A percentile compares a stretch with the other conserved stretches of the same genome.
Evolutionary conservation across 352 stramenopile species (phyloP).

Genomic region (Thalassiosira sp.): DNA sequence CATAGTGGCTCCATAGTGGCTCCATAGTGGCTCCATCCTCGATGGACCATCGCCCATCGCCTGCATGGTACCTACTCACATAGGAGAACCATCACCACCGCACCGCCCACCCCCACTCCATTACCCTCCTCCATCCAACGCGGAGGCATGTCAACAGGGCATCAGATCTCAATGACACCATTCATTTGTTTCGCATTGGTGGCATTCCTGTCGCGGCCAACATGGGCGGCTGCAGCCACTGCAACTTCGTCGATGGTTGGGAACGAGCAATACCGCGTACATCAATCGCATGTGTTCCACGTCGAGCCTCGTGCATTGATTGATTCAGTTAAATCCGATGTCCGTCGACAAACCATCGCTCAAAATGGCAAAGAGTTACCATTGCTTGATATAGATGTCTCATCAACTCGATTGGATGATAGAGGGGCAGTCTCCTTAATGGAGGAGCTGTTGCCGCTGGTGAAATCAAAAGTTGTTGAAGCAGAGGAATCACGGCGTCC

Average conservation of each 20-base stretch:
- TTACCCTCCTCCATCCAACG: background rate
- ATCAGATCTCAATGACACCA: no score
- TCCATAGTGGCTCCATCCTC: no score
- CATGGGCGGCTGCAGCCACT: slow-evolving; percentile 1
- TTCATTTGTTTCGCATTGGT: background rate
- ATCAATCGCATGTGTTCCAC: slow-evolving; percentile 23
- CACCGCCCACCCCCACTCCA: no score
- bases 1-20: no score
- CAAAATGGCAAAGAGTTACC: slow-evolving; percentile 11
- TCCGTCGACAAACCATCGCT: slow-evolving; percentile 8
- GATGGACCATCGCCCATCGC: no score
- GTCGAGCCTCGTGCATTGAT: slow-evolving; percentile 21
- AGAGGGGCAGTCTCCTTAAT: slow-evolving; percentile 19
- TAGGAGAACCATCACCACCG: no score
- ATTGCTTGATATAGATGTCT: slow-evolving; percentile 47
- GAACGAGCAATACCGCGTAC: slow-evolving; percentile 8
- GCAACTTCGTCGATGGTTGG: slow-evolving; percentile 3
- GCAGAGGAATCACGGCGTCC: background rate
- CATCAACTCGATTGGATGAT: slow-evolving; percentile 40
- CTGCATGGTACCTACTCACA: no score
- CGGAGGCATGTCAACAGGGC: background rate
- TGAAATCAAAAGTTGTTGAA: slow-evolving; percentile 18
- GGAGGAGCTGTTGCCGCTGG: slow-evolving; percentile 20
- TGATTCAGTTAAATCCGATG: slow-evolving; percentile 24
- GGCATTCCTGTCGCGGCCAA: slow-evolving; percentile 1